phyloP scores from a whole-genome alignment of 805 yeast genomes.

The Starmerella bombicola region DNA sequence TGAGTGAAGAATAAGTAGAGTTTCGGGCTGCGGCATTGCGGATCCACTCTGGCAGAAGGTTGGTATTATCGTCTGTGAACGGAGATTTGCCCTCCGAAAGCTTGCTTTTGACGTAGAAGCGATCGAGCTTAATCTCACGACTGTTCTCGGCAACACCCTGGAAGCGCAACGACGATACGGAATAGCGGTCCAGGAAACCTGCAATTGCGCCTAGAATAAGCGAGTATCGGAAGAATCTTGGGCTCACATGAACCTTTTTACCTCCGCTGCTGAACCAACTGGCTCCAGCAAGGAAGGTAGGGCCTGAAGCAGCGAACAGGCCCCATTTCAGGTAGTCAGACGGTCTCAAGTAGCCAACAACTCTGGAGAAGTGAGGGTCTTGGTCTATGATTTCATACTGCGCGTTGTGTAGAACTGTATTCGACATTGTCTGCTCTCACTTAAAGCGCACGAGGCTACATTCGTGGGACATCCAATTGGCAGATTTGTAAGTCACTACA shows the following conservation, averaged over 20 bases:
- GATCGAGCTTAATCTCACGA: constrained; percentile 57
- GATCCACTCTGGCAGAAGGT: constrained; percentile 52
- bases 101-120: constrained; percentile 57
- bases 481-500: constrained; percentile 7
- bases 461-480: constrained; percentile 14
- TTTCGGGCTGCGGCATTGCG: constrained; percentile 67
- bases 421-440: constrained; percentile 12
- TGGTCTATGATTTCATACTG: constrained; percentile 47
- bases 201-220: constrained; percentile 53
- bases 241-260: constrained; percentile 37
- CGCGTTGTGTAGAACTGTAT: constrained; percentile 24
- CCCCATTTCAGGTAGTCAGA: constrained; percentile 49
- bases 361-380: constrained; percentile 66
- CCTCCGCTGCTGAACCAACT: constrained; percentile 43
- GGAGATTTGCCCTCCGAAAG: constrained; percentile 55
- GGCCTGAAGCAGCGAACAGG: constrained; percentile 38
- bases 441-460: background rate
- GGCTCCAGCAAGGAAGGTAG: constrained; percentile 34
- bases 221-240: constrained; percentile 50
- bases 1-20: constrained; percentile 56
- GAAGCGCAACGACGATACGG: constrained; percentile 54
- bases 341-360: constrained; percentile 57
- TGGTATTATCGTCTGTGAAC: constrained; percentile 41
- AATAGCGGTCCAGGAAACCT: constrained; percentile 64
- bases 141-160: constrained; percentile 66